These are phyloP conservation scores for Leccinum sublutescens DNA, from an alignment of 768 basidiomycete species.

Conservation along the genomic window DNA sequence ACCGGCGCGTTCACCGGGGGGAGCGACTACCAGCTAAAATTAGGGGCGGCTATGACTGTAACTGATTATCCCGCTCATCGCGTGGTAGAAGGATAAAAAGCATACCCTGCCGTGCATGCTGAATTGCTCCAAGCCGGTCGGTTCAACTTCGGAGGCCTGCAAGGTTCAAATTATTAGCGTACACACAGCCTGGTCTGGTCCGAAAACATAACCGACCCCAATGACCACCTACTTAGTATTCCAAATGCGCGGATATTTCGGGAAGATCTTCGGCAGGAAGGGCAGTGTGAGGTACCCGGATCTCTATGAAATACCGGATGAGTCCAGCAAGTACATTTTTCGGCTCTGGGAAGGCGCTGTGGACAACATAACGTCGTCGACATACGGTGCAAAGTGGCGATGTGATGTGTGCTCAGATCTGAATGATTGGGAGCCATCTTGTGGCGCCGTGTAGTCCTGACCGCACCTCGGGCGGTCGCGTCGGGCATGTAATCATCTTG, in stretches of 20 bases:
- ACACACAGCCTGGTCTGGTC: neutral
- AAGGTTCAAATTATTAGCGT: neutral
- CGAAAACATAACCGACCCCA: neutral
- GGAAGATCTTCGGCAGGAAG: slow-evolving; percentile 4
- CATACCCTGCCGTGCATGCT: neutral
- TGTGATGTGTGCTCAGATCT: neutral
- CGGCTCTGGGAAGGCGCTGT: slow-evolving; percentile 6
- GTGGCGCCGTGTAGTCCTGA: neutral
- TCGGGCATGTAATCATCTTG: neutral
- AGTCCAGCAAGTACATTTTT: neutral
- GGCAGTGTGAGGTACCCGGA: slow-evolving; percentile 2
- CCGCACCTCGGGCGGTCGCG: neutral
- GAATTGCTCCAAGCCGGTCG: neutral
- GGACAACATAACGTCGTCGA: neutral
- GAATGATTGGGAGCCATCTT: neutral
- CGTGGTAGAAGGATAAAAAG: neutral
- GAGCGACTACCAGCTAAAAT: neutral
- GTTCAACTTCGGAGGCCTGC: neutral
- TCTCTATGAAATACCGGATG: slow-evolving; percentile 2
- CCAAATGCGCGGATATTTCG: neutral
- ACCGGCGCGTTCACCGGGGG: slow-evolving; percentile 4
- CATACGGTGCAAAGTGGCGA: slow-evolving; percentile 3
- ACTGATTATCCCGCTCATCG: neutral
- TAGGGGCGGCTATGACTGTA: neutral
- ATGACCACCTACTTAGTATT: neutral